Percentiles rank a stretch among this genome's conserved stretches.
These are phyloP conservation scores for Diaporthe citrichinensis DNA, from an alignment of 2,329 filamentous ascomycete genomes.

Conservation along the genomic window DNA sequence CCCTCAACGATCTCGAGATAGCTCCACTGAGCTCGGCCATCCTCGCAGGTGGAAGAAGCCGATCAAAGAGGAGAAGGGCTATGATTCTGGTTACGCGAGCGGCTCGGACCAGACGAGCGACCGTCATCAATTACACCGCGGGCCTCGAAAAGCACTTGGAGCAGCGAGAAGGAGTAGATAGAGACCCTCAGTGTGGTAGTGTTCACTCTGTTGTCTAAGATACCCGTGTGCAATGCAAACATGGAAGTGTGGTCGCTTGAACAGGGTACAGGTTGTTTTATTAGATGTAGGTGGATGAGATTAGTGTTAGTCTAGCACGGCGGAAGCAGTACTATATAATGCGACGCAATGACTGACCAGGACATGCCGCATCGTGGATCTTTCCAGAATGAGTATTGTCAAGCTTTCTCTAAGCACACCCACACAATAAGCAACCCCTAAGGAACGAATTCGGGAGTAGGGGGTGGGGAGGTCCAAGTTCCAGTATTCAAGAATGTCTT, in stretches of 20 bases:
- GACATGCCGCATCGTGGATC: background rate
- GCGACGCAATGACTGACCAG: background rate
- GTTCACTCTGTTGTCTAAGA: too few relatives aligned
- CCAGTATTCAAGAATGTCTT: too few relatives aligned
- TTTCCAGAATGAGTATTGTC: too few relatives aligned
- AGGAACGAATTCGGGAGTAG: too few relatives aligned
- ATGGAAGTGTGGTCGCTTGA: background rate
- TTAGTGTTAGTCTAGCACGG: background rate
- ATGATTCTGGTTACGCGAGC: conserved; percentile 34
- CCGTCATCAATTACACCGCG: background rate
- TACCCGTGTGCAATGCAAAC: background rate
- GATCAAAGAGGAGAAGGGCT: conserved; percentile 14
- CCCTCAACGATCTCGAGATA: background rate
- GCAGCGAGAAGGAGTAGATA: background rate
- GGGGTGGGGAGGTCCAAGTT: too few relatives aligned
- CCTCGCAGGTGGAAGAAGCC: background rate
- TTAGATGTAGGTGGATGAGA: background rate
- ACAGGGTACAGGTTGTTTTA: background rate
- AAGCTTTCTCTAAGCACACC: too few relatives aligned
- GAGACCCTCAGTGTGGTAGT: too few relatives aligned
- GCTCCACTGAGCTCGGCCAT: background rate
- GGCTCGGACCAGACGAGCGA: background rate
- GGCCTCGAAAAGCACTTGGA: background rate
- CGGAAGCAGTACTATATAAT: background rate
- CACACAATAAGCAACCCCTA: too few relatives aligned